A percentile compares a stretch with the other conserved stretches of the same genome.
Evolutionary conservation across 2,329 filamentous ascomycete species (phyloP).

Genomic region (Atkinsonella hypoxylon): DNA sequence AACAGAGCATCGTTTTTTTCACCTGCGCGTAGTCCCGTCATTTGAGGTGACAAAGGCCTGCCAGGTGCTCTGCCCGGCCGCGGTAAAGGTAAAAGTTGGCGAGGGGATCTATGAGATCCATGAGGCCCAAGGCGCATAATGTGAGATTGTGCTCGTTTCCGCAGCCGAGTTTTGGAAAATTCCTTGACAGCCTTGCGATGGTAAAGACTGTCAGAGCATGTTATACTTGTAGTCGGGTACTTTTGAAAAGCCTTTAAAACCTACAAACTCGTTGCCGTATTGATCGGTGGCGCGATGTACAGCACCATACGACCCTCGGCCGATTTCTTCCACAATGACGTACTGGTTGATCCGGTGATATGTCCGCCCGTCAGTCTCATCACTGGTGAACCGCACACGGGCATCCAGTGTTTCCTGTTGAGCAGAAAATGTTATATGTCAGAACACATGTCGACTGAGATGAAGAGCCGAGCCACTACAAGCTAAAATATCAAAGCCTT

Average conservation of each 20-base stretch:
- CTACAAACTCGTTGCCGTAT: slow-evolving; percentile 84
- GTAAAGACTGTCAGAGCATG: slow-evolving; percentile 9
- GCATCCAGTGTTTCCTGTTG: slow-evolving; percentile 81
- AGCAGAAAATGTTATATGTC: slow-evolving; percentile 2
- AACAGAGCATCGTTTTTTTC: slow-evolving; percentile 63
- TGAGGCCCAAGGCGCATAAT: slow-evolving; percentile 49
- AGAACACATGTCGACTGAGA: not conserved
- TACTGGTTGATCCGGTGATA: slow-evolving; percentile 94
- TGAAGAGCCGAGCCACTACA: not conserved
- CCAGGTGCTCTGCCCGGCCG: slow-evolving; percentile 4
- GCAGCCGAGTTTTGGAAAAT: slow-evolving; percentile 84
- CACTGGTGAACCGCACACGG: slow-evolving; percentile 73
- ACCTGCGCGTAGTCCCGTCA: slow-evolving; percentile 25
- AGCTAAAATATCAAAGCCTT: not conserved
- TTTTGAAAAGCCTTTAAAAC: too few relatives aligned
- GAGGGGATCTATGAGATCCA: slow-evolving; percentile 21
- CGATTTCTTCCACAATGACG: slow-evolving; percentile 86
- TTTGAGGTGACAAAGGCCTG: slow-evolving; percentile 15
- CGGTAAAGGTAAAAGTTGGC: slow-evolving; percentile 17
- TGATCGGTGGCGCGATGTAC: slow-evolving; percentile 87
- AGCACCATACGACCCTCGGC: slow-evolving; percentile 88
- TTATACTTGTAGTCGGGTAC: too few relatives aligned
- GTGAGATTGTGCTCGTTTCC: slow-evolving; percentile 83
- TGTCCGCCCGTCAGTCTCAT: slow-evolving; percentile 67
- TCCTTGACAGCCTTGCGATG: slow-evolving; percentile 78